Conservation (phyloP, 805 yeast genomes). For the Starmerella apicola region DNA sequence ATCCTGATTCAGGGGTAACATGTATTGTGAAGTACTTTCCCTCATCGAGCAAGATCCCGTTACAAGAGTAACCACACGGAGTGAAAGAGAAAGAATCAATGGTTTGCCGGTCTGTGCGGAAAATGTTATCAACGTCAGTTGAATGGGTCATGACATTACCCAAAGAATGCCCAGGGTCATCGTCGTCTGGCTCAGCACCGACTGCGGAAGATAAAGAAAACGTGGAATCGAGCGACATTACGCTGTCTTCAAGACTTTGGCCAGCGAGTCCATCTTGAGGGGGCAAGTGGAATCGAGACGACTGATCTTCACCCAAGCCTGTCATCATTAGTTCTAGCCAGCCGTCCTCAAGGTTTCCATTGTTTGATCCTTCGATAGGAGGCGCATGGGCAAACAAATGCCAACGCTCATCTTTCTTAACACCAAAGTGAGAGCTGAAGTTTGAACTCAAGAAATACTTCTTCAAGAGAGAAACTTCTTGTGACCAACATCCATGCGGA, state of each 20-base stretch:
- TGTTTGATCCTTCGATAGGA: neutral
- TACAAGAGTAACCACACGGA: conserved; percentile 93
- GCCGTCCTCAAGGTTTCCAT: conserved; percentile 5
- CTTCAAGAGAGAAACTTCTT: conserved; percentile 62
- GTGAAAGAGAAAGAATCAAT: conserved; percentile 82
- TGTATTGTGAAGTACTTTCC: conserved; percentile 71
- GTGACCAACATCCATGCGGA: conserved; percentile 75
- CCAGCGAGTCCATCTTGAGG: conserved; percentile 26
- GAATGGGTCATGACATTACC: conserved; percentile 58
- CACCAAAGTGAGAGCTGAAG: conserved; percentile 65
- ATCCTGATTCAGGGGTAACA: conserved; percentile 85
- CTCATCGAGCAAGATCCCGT: conserved; percentile 48
- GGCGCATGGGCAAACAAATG: conserved; percentile 38
- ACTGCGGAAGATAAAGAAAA: conserved; percentile 20
- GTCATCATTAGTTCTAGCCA: conserved; percentile 74
- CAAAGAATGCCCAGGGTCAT: conserved; percentile 66
- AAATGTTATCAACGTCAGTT: conserved; percentile 53
- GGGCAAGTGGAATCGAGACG: conserved; percentile 44
- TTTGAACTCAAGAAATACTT: conserved; percentile 43
- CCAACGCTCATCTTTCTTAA: conserved; percentile 78
- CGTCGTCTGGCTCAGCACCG: conserved; percentile 36
- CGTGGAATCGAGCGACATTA: conserved; percentile 24
- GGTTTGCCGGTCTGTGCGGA: conserved; percentile 28
- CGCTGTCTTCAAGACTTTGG: conserved; percentile 19
- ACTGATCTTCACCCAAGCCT: conserved; percentile 46